Evolutionary conservation across 306 rosid genomes (phyloP).

Genomic region (Citrullus amarus): DNA sequence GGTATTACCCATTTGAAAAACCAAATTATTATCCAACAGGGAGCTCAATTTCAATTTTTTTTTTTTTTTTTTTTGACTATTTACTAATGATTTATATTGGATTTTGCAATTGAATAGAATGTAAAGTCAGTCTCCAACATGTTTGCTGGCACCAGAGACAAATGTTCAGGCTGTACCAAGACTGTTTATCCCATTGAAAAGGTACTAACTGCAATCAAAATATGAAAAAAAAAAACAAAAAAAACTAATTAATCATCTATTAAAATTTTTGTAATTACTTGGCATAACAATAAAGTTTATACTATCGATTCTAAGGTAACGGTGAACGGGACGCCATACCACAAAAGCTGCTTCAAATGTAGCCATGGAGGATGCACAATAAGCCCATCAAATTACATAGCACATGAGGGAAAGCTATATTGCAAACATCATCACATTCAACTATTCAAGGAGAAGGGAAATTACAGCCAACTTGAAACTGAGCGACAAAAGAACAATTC

Average conservation of each 20-base stretch:
- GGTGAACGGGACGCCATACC: conserved; percentile 78
- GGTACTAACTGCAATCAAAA: conserved; percentile 21
- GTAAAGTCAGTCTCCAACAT: conserved; percentile 31
- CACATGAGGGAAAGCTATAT: conserved; percentile 78
- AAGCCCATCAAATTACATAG: conserved; percentile 80
- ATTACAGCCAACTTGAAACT: conserved; percentile 2
- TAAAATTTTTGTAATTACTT: too few species aligned
- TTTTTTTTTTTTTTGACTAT: not conserved
- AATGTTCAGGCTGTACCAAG: conserved; percentile 60
- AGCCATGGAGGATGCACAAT: conserved; percentile 89
- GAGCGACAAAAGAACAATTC: not conserved
- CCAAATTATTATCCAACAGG: not conserved
- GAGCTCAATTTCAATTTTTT: too few species aligned
- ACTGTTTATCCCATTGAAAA: conserved; percentile 69
- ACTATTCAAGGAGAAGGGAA: conserved; percentile 73
- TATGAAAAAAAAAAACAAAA: too few species aligned
- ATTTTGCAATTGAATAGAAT: conserved; percentile 23
- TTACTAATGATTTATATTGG: not conserved
- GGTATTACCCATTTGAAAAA: not conserved
- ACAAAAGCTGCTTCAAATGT: conserved; percentile 82
- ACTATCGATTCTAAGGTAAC: conserved; percentile 32
- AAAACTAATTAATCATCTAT: too few species aligned
- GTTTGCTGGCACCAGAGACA: conserved; percentile 64
- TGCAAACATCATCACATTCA: conserved; percentile 95
- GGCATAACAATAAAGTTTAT: too few species aligned